Conservation (phyloP, 108 stramenopile genomes). For the Nitzschia putrida region DNA sequence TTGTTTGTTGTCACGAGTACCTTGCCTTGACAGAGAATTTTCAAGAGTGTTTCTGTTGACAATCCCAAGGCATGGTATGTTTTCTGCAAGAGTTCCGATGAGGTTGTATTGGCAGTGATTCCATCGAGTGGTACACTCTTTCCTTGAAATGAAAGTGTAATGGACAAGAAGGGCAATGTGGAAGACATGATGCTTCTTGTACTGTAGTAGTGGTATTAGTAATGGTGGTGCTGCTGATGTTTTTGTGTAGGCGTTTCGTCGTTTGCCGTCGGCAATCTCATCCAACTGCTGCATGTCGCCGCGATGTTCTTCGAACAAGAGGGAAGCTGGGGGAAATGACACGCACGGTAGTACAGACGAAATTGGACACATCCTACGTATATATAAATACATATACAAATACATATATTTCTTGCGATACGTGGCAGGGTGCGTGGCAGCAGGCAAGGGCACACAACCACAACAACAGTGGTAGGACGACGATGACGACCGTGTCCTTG, state of each 20-base stretch:
- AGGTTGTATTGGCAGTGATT: slow-evolving; percentile 18
- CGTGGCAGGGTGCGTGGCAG: no score
- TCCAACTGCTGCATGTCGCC: no score
- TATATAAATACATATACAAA: no score
- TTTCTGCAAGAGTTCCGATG: slow-evolving; percentile 1
- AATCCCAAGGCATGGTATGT: slow-evolving; percentile 6
- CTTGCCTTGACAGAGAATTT: slow-evolving; percentile 32
- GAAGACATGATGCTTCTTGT: background rate
- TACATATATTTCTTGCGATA: no score
- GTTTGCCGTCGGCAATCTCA: no score
- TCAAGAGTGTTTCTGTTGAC: slow-evolving; percentile 6
- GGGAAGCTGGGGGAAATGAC: background rate
- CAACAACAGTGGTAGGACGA: background rate
- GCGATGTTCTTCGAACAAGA: background rate
- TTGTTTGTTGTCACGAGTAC: slow-evolving; percentile 4
- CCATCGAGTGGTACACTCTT: slow-evolving; percentile 10
- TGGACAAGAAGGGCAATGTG: background rate
- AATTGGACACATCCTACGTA: background rate
- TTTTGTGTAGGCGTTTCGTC: background rate
- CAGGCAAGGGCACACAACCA: background rate
- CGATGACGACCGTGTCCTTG: slow-evolving; percentile 37
- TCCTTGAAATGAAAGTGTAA: slow-evolving; percentile 25
- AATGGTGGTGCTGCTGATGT: no score
- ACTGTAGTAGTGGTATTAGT: no score
- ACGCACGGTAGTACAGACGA: background rate